Conservation (phyloP, 352 stramenopile species). For the Ophiocytium majus region DNA sequence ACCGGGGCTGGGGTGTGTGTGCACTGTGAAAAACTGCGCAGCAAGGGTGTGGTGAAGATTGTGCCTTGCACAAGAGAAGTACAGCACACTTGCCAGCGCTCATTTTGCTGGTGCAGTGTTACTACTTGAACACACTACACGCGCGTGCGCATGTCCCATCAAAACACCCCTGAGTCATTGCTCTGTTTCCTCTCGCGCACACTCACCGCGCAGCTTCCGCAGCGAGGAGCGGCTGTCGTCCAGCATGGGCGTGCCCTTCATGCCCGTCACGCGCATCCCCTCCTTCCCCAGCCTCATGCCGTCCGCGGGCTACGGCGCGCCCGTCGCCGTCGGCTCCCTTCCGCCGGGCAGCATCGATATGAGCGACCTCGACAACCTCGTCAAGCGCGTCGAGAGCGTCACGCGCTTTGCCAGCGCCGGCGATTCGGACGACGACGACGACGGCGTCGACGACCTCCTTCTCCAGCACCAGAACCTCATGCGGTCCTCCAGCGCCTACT, state of each 20-base stretch:
- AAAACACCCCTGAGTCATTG: no score
- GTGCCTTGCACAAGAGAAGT: no score
- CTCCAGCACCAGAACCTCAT: conserved; percentile 51
- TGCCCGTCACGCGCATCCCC: background rate
- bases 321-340: conserved; percentile 22
- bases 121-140: no score
- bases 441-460: conserved; percentile 40
- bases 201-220: no score
- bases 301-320: background rate
- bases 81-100: no score
- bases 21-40: no score
- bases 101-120: no score
- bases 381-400: conserved; percentile 14
- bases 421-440: conserved; percentile 43
- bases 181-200: no score
- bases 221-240: no score
- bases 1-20: no score
- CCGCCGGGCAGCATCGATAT: conserved; percentile 47
- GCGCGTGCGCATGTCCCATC: no score
- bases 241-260: background rate
- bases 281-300: conserved; percentile 11
- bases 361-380: conserved; percentile 53
- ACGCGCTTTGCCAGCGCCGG: conserved; percentile 15
- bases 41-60: no score
- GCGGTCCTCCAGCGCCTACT: conserved; percentile 35